These are phyloP conservation scores for Pseudocercospora eumusae DNA, from an alignment of 2,329 filamentous ascomycete genomes.

Conservation along the genomic window DNA sequence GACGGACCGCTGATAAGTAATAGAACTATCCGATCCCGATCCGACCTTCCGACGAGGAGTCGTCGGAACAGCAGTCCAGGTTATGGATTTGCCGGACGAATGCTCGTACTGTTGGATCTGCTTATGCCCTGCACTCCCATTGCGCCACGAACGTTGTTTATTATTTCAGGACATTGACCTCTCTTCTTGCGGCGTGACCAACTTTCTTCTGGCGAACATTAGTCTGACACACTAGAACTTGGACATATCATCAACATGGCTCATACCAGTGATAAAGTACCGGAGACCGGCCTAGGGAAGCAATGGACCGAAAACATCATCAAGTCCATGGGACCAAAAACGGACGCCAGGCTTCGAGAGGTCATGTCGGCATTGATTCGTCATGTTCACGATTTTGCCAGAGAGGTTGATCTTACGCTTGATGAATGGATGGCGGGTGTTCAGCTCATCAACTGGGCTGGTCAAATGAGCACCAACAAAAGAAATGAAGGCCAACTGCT, in stretches of 20 bases:
- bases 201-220: not conserved
- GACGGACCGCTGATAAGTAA: constrained; percentile 18
- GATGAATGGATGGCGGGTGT: constrained; percentile 62
- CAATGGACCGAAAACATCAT: constrained; percentile 39
- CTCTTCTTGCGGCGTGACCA: not conserved
- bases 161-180: not conserved
- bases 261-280: constrained; percentile 1
- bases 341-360: constrained; percentile 37
- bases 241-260: not conserved
- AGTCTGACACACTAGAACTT: not conserved
- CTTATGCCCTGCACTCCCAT: not conserved
- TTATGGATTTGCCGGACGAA: constrained; percentile 9
- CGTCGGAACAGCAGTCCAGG: constrained; percentile 11
- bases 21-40: too few relatives aligned
- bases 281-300: constrained; percentile 3
- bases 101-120: constrained; percentile 3
- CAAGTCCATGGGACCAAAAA: constrained; percentile 41
- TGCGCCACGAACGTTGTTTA: not conserved
- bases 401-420: constrained; percentile 60
- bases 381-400: constrained; percentile 61
- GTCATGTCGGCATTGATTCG: constrained; percentile 54
- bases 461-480: constrained; percentile 62
- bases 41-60: constrained; percentile 14
- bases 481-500: constrained; percentile 65
- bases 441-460: constrained; percentile 61